A percentile compares a stretch with the other conserved stretches of the same genome.
Conservation (phyloP, 2,329 filamentous ascomycete species). For the Aspergillus fischeri region DNA sequence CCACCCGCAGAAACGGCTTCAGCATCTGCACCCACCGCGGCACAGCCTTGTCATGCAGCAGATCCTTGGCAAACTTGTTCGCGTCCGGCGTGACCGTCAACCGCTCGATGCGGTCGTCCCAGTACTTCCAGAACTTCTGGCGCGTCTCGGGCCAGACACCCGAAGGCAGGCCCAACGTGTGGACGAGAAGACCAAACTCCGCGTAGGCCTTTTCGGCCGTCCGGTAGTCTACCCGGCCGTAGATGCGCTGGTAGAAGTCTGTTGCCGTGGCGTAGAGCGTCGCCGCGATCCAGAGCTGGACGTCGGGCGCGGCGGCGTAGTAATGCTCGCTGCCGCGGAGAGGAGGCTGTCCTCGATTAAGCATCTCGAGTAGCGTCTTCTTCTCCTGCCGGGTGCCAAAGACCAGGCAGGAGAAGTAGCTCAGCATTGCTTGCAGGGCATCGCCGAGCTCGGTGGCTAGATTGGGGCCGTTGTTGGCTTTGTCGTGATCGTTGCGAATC, state of each 20-base stretch:
- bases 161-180: slow-evolving; percentile 23
- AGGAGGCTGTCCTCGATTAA: slow-evolving; percentile 20
- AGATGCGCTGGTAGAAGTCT: slow-evolving; percentile 36
- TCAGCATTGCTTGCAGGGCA: slow-evolving; percentile 26
- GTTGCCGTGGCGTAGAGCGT: slow-evolving; percentile 35
- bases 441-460: slow-evolving; percentile 28
- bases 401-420: slow-evolving; percentile 32
- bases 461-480: slow-evolving; percentile 10
- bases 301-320: slow-evolving; percentile 17
- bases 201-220: slow-evolving; percentile 29
- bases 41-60: slow-evolving; percentile 22
- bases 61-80: slow-evolving; percentile 26
- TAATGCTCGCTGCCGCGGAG: slow-evolving; percentile 18
- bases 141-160: slow-evolving; percentile 30
- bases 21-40: slow-evolving; percentile 27
- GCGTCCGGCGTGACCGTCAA: slow-evolving; percentile 27
- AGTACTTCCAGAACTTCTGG: slow-evolving; percentile 33
- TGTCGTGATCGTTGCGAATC: slow-evolving; percentile 14
- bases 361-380: slow-evolving; percentile 23
- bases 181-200: slow-evolving; percentile 28
- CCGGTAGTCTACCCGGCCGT: slow-evolving; percentile 28
- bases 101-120: slow-evolving; percentile 29
- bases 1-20: slow-evolving; percentile 28
- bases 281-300: slow-evolving; percentile 31
- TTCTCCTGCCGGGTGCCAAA: slow-evolving; percentile 30